Percentiles rank a stretch among this genome's conserved stretches.
Evolutionary conservation across 352 stramenopile genomes (phyloP).

Genomic region (Globisporangium okanoganense): DNA sequence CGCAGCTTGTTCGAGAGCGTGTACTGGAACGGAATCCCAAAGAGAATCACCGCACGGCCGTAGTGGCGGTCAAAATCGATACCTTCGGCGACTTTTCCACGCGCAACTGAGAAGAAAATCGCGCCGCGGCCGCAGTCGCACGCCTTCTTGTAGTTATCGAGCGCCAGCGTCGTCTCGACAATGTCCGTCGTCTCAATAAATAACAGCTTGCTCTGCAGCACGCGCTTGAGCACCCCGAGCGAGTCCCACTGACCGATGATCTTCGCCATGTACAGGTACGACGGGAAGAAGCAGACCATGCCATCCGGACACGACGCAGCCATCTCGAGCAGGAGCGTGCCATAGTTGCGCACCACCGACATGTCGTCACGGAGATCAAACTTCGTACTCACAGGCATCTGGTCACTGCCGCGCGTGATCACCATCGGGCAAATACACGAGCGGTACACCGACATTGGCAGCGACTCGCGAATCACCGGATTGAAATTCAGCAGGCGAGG

Average conservation of each 20-base stretch:
- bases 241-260: slow-evolving; percentile 97
- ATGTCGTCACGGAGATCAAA: slow-evolving; percentile 87
- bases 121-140: slow-evolving; percentile 95
- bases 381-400: slow-evolving; percentile 95
- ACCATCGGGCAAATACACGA: slow-evolving; percentile 97
- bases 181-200: slow-evolving; percentile 99
- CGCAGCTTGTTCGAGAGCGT: slow-evolving; percentile 92
- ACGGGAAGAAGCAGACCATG: slow-evolving; percentile 99
- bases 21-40: slow-evolving; percentile 99
- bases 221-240: slow-evolving; percentile 88
- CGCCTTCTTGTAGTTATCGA: slow-evolving; percentile 98
- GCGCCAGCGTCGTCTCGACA: slow-evolving; percentile 97
- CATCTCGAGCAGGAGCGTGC: slow-evolving; percentile 93
- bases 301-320: slow-evolving; percentile 94
- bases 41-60: slow-evolving; percentile 96
- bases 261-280: slow-evolving; percentile 99
- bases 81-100: slow-evolving; percentile 98
- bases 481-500: slow-evolving; percentile 98
- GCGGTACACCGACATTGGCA: slow-evolving; percentile 98
- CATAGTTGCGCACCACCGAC: slow-evolving; percentile 96
- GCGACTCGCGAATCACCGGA: slow-evolving; percentile 93
- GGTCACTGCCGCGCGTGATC: slow-evolving; percentile 96
- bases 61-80: slow-evolving; percentile 99
- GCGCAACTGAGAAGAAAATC: slow-evolving; percentile 98
- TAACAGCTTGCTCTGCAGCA: slow-evolving; percentile 96